phyloP scores from a whole-genome alignment of 2,329 filamentous ascomycete genomes.

The Myriosclerotinia scirpicola region DNA sequence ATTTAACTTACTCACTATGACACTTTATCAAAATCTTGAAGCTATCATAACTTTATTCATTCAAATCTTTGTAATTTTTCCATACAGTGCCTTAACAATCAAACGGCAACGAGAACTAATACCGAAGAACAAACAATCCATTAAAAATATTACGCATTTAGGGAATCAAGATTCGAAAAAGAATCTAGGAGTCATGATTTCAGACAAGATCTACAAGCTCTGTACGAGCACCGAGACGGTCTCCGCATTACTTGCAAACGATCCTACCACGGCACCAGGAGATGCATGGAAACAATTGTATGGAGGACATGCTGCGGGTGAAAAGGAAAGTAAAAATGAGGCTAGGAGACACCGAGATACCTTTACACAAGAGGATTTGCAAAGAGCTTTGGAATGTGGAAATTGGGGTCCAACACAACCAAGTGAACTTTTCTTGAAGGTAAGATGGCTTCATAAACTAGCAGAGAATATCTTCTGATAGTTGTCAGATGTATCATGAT shows the following conservation, averaged over 20 bases:
- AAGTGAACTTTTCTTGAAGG: constrained; percentile 65
- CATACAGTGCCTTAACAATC: constrained; percentile 39
- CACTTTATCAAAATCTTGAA: constrained; percentile 25
- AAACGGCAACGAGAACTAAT: constrained; percentile 31
- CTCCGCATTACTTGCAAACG: constrained; percentile 55
- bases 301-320: constrained; percentile 34
- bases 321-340: constrained; percentile 30
- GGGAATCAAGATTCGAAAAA: not conserved
- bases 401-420: constrained; percentile 64
- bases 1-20: constrained; percentile 23
- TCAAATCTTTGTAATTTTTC: constrained; percentile 40
- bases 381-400: constrained; percentile 60
- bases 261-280: constrained; percentile 53
- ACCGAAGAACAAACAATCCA: constrained; percentile 1
- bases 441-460: constrained; percentile 35
- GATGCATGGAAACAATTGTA: constrained; percentile 59
- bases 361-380: constrained; percentile 46
- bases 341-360: constrained; percentile 31
- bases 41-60: constrained; percentile 32
- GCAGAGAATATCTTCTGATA: constrained; percentile 13
- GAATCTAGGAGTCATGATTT: constrained; percentile 41
- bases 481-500: constrained; percentile 36
- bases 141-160: not conserved
- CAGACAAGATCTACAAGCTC: constrained; percentile 50
- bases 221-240: constrained; percentile 56